Evolutionary conservation across 768 basidiomycete genomes (phyloP), one percentile per base, ranked within the genome.

Genomic region (Tulasnella sp.): DNA sequence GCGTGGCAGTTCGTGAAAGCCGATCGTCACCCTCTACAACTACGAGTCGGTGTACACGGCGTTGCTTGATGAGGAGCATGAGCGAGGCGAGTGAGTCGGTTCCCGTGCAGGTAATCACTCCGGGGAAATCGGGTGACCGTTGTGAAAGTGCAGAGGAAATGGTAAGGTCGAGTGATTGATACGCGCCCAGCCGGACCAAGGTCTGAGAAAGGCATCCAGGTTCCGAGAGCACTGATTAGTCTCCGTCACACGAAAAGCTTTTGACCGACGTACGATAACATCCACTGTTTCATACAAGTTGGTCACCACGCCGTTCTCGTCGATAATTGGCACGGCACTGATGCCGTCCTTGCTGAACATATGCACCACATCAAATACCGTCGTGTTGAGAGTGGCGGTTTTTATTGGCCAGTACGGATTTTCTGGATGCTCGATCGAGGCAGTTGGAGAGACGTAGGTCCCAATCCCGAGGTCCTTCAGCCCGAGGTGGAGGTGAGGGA

Each of bases 281-380:
- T 99, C 98, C 34, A 99, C 98, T 7, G 98, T 98, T 87, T 99
- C 98, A 85, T 98, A 99, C 74, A 99, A 87, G 85, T 99, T 97
- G 82, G 99, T 90, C 60, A 99, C 98, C 77, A 96, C 90, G 12
- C 97, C 97, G 11, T 96, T 90, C 80, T 94, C 91, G 83, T 99
- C 95, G 42, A 99, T 90, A 84, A 99, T 98, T 11, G 98, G 98
- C 7, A 99, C 97, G 7, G 97, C 97, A 12, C 95, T 96, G 83
- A 99, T 98, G 40, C 96, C 93, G 64, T 93, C 91, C 86, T 96
- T 94, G 0, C 96, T 97, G 86, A 99, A 99, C 93, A 97, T 96
- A 84, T 99, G 98, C 2, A 99, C 98, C 81, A 99, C 96, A 84
- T 99, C 96, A 83, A 98, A 98, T 2, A 99, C 98, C 41, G 94